Percentiles rank a stretch among this genome's conserved stretches.
phyloP scores from a whole-genome alignment of 768 basidiomycete genomes.

The Termitomyces sp. region DNA sequence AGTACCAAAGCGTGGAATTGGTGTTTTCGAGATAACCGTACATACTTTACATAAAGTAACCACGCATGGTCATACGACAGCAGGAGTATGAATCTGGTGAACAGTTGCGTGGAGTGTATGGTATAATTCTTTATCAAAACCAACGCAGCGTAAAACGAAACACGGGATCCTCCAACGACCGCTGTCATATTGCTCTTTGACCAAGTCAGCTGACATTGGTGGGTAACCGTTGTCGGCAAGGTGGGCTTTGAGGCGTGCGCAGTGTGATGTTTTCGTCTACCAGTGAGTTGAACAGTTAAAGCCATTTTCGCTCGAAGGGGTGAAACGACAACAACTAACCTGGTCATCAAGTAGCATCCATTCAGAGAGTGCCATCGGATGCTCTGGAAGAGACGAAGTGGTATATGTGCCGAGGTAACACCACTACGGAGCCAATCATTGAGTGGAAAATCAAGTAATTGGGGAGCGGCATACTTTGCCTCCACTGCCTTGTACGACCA shows the following conservation, averaged over 20 bases:
- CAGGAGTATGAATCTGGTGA: not conserved
- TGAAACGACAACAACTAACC: slow-evolving; percentile 15
- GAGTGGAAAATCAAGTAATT: not conserved
- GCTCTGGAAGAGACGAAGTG: slow-evolving; percentile 16
- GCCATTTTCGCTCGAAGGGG: not conserved
- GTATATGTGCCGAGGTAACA: slow-evolving; percentile 27
- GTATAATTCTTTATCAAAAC: slow-evolving; percentile 21
- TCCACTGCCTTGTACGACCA: slow-evolving; percentile 25
- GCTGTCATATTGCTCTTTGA: slow-evolving; percentile 24
- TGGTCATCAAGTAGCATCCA: slow-evolving; percentile 30
- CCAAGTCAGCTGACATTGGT: slow-evolving; percentile 11
- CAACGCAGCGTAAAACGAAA: slow-evolving; percentile 26
- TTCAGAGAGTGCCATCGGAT: slow-evolving; percentile 30
- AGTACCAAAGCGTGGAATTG: too few species aligned
- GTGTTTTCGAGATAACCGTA: too few species aligned
- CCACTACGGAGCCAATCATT: slow-evolving; percentile 21
- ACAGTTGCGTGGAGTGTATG: slow-evolving; percentile 10
- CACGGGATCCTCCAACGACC: slow-evolving; percentile 26
- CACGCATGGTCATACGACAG: too few species aligned
- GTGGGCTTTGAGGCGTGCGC: slow-evolving; percentile 18
- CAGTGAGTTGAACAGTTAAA: not conserved
- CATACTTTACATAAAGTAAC: too few species aligned
- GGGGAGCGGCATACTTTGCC: slow-evolving; percentile 14
- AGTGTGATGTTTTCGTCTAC: slow-evolving; percentile 23
- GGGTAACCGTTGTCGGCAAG: slow-evolving; percentile 4